Conservation (phyloP, 2,329 filamentous ascomycete species). For the Fusarium camptoceras region DNA sequence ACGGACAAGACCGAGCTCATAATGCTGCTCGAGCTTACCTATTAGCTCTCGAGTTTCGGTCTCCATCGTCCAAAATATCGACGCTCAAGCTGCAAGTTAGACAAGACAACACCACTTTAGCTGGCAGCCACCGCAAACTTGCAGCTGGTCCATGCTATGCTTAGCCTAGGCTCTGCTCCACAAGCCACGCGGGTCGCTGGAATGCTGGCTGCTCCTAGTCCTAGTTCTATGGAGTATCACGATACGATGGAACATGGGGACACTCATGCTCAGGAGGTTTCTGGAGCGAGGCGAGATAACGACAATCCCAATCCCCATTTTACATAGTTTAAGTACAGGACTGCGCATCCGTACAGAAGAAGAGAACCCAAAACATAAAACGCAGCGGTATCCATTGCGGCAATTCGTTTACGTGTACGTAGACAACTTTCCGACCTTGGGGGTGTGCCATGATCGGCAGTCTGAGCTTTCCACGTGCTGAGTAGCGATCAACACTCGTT, state of each 20-base stretch:
- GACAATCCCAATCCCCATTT: slow-evolving; percentile 12
- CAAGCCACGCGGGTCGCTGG: slow-evolving; percentile 48
- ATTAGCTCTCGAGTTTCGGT: neutral
- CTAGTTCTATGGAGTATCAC: neutral
- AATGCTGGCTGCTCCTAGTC: slow-evolving; percentile 35
- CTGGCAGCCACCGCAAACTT: slow-evolving; percentile 35
- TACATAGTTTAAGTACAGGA: neutral
- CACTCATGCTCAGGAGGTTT: slow-evolving; percentile 22
- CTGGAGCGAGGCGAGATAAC: slow-evolving; percentile 21
- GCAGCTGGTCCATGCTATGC: slow-evolving; percentile 25
- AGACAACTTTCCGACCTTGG: neutral
- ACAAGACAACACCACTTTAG: slow-evolving; percentile 28
- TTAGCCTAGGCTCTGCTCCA: slow-evolving; percentile 42
- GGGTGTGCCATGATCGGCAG: slow-evolving; percentile 23
- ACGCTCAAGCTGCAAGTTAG: neutral
- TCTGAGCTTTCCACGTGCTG: slow-evolving; percentile 26
- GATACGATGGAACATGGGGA: slow-evolving; percentile 28
- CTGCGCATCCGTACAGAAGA: slow-evolving; percentile 3
- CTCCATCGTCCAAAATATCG: slow-evolving; percentile 13
- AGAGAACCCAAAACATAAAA: neutral
- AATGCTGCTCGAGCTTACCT: neutral
- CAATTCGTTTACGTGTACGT: neutral
- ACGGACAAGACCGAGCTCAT: slow-evolving; percentile 36
- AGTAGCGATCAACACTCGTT: slow-evolving; percentile 4
- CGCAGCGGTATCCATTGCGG: neutral